Evolutionary conservation across 768 basidiomycete species (phyloP).

Genomic region (Mycena vulgaris): DNA sequence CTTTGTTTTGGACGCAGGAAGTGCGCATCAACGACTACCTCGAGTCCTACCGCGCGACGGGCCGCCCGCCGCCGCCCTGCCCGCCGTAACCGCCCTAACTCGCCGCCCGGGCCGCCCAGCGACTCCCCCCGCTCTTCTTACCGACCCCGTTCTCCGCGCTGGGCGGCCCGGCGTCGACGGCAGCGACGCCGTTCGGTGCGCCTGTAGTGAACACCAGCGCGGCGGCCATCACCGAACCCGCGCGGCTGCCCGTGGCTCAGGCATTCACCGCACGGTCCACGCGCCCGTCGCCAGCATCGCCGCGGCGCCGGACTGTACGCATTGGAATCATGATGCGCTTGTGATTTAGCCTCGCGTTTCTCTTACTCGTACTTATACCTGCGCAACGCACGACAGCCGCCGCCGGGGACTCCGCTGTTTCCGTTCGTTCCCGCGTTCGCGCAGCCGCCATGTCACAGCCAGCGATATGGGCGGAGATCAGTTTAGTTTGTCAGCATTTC

Average conservation of each 20-base stretch:
- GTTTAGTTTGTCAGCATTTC: slow-evolving; percentile 50
- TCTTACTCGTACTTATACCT: slow-evolving; percentile 19
- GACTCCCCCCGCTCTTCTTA: slow-evolving; percentile 57
- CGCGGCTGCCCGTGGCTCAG: slow-evolving; percentile 45
- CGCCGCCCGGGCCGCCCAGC: slow-evolving; percentile 51
- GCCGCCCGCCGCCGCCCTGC: slow-evolving; percentile 52
- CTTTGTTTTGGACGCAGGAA: slow-evolving; percentile 49
- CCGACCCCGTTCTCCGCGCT: slow-evolving; percentile 41
- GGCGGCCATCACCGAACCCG: slow-evolving; percentile 25
- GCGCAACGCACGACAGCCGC: slow-evolving; percentile 43
- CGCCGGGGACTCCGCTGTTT: slow-evolving; percentile 26
- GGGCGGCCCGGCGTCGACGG: background rate
- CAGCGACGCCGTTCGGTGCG: background rate
- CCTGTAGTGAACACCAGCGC: slow-evolving; percentile 9
- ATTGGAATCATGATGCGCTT: slow-evolving; percentile 54
- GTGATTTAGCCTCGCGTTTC: background rate
- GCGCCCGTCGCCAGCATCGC: slow-evolving; percentile 47
- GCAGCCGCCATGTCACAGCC: background rate
- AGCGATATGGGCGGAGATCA: slow-evolving; percentile 41
- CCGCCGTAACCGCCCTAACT: slow-evolving; percentile 53
- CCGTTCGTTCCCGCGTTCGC: background rate
- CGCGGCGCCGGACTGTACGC: slow-evolving; percentile 45
- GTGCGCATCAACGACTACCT: slow-evolving; percentile 56
- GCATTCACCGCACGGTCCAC: slow-evolving; percentile 43
- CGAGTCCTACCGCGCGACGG: slow-evolving; percentile 49